Evolutionary conservation across 2,329 filamentous ascomycete genomes (phyloP).

Genomic region (Aureobasidium pullulans): DNA sequence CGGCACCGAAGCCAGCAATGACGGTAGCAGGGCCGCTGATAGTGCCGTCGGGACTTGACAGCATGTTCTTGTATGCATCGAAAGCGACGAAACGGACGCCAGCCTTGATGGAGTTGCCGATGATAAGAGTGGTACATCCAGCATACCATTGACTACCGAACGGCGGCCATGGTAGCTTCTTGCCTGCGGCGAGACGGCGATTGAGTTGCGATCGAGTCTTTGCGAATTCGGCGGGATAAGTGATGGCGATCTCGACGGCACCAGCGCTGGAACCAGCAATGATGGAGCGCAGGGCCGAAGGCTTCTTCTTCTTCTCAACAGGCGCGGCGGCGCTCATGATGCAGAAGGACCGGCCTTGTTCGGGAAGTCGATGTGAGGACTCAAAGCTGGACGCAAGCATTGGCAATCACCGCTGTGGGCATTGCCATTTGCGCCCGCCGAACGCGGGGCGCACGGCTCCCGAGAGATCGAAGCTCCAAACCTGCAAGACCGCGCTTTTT

Average conservation of each 20-base stretch:
- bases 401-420: neutral
- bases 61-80: slow-evolving; percentile 80
- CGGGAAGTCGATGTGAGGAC: neutral
- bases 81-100: slow-evolving; percentile 95
- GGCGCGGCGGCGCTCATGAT: slow-evolving; percentile 14
- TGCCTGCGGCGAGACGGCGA: slow-evolving; percentile 65
- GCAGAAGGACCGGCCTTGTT: neutral
- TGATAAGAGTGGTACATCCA: slow-evolving; percentile 91
- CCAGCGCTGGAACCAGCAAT: slow-evolving; percentile 90
- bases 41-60: slow-evolving; percentile 77
- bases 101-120: slow-evolving; percentile 94
- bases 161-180: slow-evolving; percentile 91
- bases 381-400: neutral
- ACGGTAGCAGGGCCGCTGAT: slow-evolving; percentile 87
- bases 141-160: slow-evolving; percentile 96
- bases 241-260: slow-evolving; percentile 91
- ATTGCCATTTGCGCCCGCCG: neutral
- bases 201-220: slow-evolving; percentile 96
- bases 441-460: too few species aligned
- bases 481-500: neutral
- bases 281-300: slow-evolving; percentile 80
- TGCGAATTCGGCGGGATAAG: slow-evolving; percentile 92
- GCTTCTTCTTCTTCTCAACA: slow-evolving; percentile 39
- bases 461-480: neutral
- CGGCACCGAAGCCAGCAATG: slow-evolving; percentile 86